phyloP scores from a whole-genome alignment of 2,329 filamentous ascomycete genomes.

The Macrophomina pseudophaseolina region DNA sequence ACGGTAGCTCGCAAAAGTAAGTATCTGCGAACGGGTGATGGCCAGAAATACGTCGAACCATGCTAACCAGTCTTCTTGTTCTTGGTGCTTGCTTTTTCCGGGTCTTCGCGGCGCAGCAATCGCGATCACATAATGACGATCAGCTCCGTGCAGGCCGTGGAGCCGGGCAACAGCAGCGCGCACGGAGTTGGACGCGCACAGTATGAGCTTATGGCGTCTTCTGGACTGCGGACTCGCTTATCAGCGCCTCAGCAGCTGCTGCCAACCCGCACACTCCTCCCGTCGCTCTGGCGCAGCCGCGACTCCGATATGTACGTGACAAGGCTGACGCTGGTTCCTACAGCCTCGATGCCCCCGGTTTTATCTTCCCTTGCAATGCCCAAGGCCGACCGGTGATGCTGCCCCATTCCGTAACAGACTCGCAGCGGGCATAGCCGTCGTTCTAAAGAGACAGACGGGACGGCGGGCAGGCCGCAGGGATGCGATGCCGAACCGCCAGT shows the following conservation, averaged over 20 bases:
- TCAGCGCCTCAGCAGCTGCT: not conserved
- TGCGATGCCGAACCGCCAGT: not conserved
- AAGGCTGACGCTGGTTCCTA: slow-evolving; percentile 12
- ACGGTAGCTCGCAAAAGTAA: not conserved
- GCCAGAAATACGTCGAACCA: not conserved
- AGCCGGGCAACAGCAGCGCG: not conserved
- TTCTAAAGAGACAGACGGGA: not conserved
- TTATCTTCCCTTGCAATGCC: slow-evolving; percentile 3
- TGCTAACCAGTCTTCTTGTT: not conserved
- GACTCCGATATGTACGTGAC: slow-evolving; percentile 10
- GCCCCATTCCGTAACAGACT: slow-evolving; percentile 14
- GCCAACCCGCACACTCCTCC: not conserved
- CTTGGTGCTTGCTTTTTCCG: slow-evolving; percentile 6
- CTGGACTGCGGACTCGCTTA: slow-evolving; percentile 2
- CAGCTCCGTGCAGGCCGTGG: slow-evolving; percentile 4
- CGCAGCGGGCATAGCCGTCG: not conserved
- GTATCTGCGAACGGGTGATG: not conserved
- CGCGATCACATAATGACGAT: slow-evolving; percentile 19
- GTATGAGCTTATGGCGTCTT: not conserved
- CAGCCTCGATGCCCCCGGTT: not conserved
- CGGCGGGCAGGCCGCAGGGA: not conserved
- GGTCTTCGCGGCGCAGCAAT: slow-evolving; percentile 17
- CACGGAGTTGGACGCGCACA: not conserved
- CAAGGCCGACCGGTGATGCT: slow-evolving; percentile 10
- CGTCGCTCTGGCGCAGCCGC: slow-evolving; percentile 11